Evolutionary conservation across 2,329 filamentous ascomycete genomes (phyloP).

Genomic region (Trichoderma polysporum): DNA sequence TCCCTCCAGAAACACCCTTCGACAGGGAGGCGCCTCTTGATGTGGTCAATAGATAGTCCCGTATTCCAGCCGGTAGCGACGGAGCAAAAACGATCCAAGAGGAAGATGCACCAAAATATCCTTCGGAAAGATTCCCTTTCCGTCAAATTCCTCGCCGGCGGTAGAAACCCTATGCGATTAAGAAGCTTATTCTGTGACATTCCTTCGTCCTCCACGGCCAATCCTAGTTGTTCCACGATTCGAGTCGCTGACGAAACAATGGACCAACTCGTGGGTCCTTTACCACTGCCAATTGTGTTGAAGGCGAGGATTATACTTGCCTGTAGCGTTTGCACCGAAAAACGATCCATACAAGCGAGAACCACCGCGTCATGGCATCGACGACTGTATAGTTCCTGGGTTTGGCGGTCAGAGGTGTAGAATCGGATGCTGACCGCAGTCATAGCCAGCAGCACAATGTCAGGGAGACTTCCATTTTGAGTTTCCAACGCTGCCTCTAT

Average conservation of each 20-base stretch:
- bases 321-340: slow-evolving; percentile 36
- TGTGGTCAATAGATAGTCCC: slow-evolving; percentile 36
- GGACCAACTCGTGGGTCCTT: slow-evolving; percentile 21
- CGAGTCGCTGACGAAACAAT: slow-evolving; percentile 22
- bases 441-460: slow-evolving; percentile 19
- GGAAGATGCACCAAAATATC: slow-evolving; percentile 41
- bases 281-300: slow-evolving; percentile 26
- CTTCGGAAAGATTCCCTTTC: slow-evolving; percentile 35
- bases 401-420: slow-evolving; percentile 18
- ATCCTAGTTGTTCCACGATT: slow-evolving; percentile 28
- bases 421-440: slow-evolving; percentile 20
- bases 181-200: slow-evolving; percentile 24
- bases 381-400: slow-evolving; percentile 18
- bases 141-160: slow-evolving; percentile 29
- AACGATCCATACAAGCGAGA: slow-evolving; percentile 20
- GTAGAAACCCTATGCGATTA: slow-evolving; percentile 27
- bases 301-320: slow-evolving; percentile 37
- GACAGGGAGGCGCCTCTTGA: slow-evolving; percentile 36
- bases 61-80: slow-evolving; percentile 39
- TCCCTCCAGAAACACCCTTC: slow-evolving; percentile 39
- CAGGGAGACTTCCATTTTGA: slow-evolving; percentile 5
- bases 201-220: slow-evolving; percentile 27
- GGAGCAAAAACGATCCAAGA: slow-evolving; percentile 37
- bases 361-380: slow-evolving; percentile 21
- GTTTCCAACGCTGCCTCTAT: slow-evolving; percentile 12